These are phyloP conservation scores for Paxillus rubicundulus DNA, from an alignment of 768 basidiomycete species.

Conservation along the genomic window DNA sequence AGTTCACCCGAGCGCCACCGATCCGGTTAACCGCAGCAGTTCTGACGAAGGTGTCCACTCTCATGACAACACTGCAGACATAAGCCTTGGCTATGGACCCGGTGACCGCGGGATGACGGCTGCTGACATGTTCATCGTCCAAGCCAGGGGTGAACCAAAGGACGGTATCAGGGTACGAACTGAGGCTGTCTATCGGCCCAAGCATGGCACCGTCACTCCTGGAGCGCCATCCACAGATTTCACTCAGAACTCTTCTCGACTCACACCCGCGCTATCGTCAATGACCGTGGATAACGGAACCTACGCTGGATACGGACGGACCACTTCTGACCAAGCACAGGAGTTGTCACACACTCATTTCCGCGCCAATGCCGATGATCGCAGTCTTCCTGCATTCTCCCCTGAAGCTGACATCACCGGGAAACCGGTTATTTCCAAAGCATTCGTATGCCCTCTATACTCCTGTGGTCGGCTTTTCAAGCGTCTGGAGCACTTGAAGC, in stretches of 20 bases:
- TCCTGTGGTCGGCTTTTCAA: conserved; percentile 87
- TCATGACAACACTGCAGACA: conserved; percentile 6
- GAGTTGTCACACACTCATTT: conserved; percentile 10
- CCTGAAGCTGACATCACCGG: conserved; percentile 9
- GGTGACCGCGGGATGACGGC: conserved; percentile 42
- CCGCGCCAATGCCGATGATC: conserved; percentile 12
- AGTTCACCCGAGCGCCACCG: conserved; percentile 24
- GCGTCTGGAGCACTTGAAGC: conserved; percentile 86
- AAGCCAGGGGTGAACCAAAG: conserved; percentile 55
- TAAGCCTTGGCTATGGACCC: conserved; percentile 29
- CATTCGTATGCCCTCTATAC: conserved; percentile 79
- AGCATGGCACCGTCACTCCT: conserved; percentile 6
- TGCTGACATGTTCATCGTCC: conserved; percentile 65
- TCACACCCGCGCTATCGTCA: conserved; percentile 21
- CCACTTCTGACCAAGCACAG: conserved; percentile 14
- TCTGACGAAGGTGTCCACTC: conserved; percentile 20
- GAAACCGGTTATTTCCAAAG: conserved; percentile 47
- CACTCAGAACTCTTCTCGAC: conserved; percentile 11
- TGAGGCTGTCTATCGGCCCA: conserved; percentile 13
- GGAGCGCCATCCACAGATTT: conserved; percentile 19
- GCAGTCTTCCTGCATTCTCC: conserved; percentile 18
- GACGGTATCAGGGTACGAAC: conserved; percentile 16
- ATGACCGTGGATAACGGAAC: conserved; percentile 20
- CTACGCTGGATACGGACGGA: conserved; percentile 17
- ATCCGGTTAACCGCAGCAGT: conserved; percentile 28